These are phyloP conservation scores for Phytopythium mirpurense DNA, from an alignment of 352 stramenopile genomes.

Conservation along the genomic window DNA sequence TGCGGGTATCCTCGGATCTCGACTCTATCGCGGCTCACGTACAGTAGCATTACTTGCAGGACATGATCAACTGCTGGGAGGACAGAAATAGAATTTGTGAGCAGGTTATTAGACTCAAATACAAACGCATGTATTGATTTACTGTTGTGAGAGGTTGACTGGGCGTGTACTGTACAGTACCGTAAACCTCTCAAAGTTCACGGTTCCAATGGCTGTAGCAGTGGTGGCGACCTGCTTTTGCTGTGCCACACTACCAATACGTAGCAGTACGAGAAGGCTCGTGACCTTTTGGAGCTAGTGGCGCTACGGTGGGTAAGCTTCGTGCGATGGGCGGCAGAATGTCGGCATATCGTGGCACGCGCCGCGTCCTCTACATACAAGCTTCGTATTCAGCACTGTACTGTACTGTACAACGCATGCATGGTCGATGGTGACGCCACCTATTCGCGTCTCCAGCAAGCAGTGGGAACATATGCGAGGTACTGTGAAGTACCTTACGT, in stretches of 20 bases:
- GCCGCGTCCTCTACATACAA: too few relatives aligned
- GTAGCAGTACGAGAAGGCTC: conserved; percentile 28
- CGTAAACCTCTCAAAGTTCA: too few relatives aligned
- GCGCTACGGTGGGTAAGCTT: conserved; percentile 12
- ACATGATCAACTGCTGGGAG: too few relatives aligned
- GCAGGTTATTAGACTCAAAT: too few relatives aligned
- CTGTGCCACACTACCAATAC: conserved; percentile 31
- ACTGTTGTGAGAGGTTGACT: too few relatives aligned
- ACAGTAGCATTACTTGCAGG: too few relatives aligned
- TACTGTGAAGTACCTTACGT: neutral
- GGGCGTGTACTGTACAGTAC: too few relatives aligned
- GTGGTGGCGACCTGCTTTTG: conserved; percentile 31
- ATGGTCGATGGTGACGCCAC: neutral
- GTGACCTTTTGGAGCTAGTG: conserved; percentile 9
- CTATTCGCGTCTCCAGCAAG: conserved; percentile 3
- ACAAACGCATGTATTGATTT: too few relatives aligned
- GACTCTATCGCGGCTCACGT: too few relatives aligned
- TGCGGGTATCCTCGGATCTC: conserved; percentile 67
- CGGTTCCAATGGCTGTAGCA: conserved; percentile 5
- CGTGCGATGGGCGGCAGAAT: conserved; percentile 2
- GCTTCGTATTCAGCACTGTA: neutral
- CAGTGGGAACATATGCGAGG: conserved; percentile 2
- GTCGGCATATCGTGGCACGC: too few relatives aligned
- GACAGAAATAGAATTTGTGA: too few relatives aligned
- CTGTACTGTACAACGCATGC: neutral